Base-by-base conservation (phyloP, 2,329 filamentous ascomycete genomes). In the Talaromyces sp. region DNA sequence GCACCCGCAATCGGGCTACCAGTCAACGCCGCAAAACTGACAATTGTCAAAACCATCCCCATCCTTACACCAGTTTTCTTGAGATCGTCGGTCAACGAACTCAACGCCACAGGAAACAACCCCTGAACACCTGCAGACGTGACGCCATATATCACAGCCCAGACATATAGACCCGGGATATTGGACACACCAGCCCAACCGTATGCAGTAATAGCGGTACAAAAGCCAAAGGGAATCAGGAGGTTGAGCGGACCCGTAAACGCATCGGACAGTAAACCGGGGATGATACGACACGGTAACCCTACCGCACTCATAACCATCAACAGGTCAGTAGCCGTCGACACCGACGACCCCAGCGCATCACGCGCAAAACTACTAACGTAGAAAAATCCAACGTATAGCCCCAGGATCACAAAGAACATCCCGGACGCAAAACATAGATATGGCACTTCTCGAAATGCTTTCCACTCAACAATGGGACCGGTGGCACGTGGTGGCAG, bases 301-400 rank as follows among this genome's bases (percentile, higher is more conserved):
- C 88, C 87, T 11, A 87, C 80, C 22, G 85, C 87, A 74, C 91
- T 92, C 71, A 90, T 79, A 3, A 90, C 78, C 31, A 90, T 80
- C 13, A 91, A 78, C 8, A 91, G 74, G 70, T 88, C 84, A 59
- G 90, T 82, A 4, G 86, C 82, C 61, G 78, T 76, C 1, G 75
- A 71, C 62, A 81, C 76, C 0, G 77, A 74, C 2, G 82, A 71
- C 2, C 77, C 77, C 47, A 83, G 74, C 52, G 78, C 69, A 27
- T 76, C 69, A 37, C 74, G 76, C 25, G 65, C 62, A 35, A 39
- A 67, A 13, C 57, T 65, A 25, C 66, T 52, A 7, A 67, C 43
- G 39, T 67, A 67, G 39, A 65, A 65, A 19, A 67, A 65, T 3
- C 50, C 63, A 6, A 67, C 54, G n/a, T 65, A 67, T 2, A 67